A percentile compares a stretch with the other conserved stretches of the same genome.
phyloP scores from a whole-genome alignment of 2,329 filamentous ascomycete species.

The Aspergillus terreus region DNA sequence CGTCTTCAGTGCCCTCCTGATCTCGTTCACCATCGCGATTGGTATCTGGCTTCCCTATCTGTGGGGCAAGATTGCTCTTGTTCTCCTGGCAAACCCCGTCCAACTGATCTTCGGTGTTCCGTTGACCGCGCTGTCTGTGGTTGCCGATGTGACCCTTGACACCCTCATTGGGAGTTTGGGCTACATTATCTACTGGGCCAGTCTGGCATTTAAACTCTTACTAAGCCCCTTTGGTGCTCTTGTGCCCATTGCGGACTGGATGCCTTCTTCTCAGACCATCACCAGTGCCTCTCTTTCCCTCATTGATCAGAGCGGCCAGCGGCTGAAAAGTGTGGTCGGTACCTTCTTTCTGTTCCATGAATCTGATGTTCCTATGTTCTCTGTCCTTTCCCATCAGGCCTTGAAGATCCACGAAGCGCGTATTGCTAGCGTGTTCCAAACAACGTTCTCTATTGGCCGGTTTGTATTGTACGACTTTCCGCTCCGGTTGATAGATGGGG shows the following conservation, averaged over 20 bases:
- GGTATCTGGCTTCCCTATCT: constrained; percentile 92
- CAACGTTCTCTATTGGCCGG: constrained; percentile 37
- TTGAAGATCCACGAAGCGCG: constrained; percentile 58
- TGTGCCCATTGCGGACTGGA: constrained; percentile 33
- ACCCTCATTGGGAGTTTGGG: constrained; percentile 63
- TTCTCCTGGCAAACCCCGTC: constrained; percentile 74
- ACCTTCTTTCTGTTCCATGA: constrained; percentile 42
- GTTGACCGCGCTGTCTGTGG: constrained; percentile 65
- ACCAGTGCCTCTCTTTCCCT: constrained; percentile 40
- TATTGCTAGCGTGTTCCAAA: constrained; percentile 41
- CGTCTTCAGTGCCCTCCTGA: constrained; percentile 86
- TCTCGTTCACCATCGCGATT: constrained; percentile 78
- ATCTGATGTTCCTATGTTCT: constrained; percentile 71
- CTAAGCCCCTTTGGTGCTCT: constrained; percentile 33
- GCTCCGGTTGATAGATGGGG: constrained; percentile 27
- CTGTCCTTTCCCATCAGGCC: constrained; percentile 69
- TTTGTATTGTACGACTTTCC: constrained; percentile 43
- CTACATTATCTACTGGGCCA: constrained; percentile 41
- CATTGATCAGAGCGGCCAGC: constrained; percentile 39
- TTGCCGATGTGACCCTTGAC: constrained; percentile 79
- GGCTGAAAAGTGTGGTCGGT: constrained; percentile 35
- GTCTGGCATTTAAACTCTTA: constrained; percentile 28
- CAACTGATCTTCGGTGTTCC: constrained; percentile 64
- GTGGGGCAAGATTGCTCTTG: constrained; percentile 77
- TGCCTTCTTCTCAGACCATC: constrained; percentile 33